phyloP scores from a whole-genome alignment of 495 filamentous ascomycete genomes.

The Astrocystis sublimbata region DNA sequence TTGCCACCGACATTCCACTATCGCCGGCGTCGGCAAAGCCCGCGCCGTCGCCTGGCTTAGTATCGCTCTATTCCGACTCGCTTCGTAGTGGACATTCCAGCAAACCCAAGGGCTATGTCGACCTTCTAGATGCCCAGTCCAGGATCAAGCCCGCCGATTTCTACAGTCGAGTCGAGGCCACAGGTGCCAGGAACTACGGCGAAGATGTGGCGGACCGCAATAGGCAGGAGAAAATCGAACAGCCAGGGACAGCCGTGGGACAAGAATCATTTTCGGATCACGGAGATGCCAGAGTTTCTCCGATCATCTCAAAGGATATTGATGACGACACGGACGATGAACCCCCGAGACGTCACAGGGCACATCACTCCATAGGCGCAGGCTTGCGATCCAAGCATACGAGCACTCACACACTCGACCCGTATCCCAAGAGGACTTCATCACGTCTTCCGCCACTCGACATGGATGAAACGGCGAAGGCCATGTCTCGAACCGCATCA shows the following conservation, averaged over 20 bases:
- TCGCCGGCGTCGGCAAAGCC: neutral
- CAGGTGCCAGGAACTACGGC: conserved; percentile 51
- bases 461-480: conserved; percentile 5
- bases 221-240: conserved; percentile 31
- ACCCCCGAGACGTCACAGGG: conserved; percentile 17
- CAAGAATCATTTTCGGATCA: neutral
- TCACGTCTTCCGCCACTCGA: conserved; percentile 18
- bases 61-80: conserved; percentile 16
- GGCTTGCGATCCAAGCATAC: conserved; percentile 26
- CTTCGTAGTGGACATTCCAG: conserved; percentile 29
- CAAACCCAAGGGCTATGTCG: conserved; percentile 37
- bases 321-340: conserved; percentile 14
- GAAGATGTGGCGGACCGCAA: conserved; percentile 60
- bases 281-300: neutral
- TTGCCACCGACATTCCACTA: conserved; percentile 8
- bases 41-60: conserved; percentile 8
- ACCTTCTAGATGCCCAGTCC: conserved; percentile 54
- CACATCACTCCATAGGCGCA: conserved; percentile 26
- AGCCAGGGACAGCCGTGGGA: neutral
- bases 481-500: neutral
- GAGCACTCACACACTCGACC: conserved; percentile 16
- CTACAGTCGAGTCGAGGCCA: conserved; percentile 44
- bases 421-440: conserved; percentile 24
- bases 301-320: neutral
- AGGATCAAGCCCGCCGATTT: conserved; percentile 48